These are phyloP conservation scores for Metroxylon sagu DNA, from an alignment of 176 grass and related monocot genomes.

Conservation along the genomic window DNA sequence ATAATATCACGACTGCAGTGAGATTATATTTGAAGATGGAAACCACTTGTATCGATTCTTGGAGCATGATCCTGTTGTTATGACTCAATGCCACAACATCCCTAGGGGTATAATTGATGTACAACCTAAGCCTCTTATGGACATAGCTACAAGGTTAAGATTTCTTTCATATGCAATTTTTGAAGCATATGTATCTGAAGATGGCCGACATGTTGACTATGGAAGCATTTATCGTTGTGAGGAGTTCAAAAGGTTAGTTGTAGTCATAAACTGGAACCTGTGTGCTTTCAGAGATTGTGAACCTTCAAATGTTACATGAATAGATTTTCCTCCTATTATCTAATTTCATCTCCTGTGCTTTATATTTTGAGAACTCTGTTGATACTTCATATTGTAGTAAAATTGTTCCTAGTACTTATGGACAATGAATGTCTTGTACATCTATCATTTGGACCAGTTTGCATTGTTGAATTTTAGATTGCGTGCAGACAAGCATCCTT, in stretches of 20 bases:
- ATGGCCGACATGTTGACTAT: conserved; percentile 83
- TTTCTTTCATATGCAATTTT: conserved; percentile 62
- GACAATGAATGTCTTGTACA: no score
- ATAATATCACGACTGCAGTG: conserved; percentile 41
- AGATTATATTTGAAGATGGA: conserved; percentile 89
- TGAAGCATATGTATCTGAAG: conserved; percentile 84
- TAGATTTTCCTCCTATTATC: not conserved
- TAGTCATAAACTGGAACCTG: no score
- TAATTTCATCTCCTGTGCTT: not conserved
- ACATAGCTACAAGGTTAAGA: conserved; percentile 68
- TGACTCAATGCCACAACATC: conserved; percentile 85
- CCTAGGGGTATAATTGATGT: conserved; percentile 71
- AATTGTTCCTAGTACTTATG: no score
- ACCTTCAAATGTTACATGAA: no score
- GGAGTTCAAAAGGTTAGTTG: conserved; percentile 82
- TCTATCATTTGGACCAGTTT: no score
- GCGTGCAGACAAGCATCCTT: no score
- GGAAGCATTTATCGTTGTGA: conserved; percentile 69
- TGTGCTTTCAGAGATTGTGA: no score
- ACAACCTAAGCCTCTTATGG: conserved; percentile 61
- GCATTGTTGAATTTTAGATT: no score
- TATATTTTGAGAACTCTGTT: not conserved
- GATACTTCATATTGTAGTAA: no score
- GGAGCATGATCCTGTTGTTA: conserved; percentile 73
- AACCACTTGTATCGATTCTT: conserved; percentile 82